Conservation (phyloP, 2,329 filamentous ascomycete species). For the Neurospora sp. region DNA sequence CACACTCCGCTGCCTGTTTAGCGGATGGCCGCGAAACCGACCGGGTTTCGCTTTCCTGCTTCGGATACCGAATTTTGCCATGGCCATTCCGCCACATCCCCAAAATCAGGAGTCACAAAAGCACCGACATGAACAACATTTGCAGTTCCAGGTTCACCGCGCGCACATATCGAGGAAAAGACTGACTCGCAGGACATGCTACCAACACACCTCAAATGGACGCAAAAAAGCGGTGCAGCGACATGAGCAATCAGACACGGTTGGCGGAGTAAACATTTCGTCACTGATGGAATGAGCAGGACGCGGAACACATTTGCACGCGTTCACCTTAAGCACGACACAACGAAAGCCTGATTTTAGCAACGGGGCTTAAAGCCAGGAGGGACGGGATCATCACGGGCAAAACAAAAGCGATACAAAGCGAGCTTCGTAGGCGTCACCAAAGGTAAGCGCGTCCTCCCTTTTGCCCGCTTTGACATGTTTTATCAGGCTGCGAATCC, state of each 20-base stretch:
- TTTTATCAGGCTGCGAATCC: slow-evolving; percentile 9
- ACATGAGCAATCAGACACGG: neutral
- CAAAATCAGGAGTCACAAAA: neutral
- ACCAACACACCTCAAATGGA: neutral
- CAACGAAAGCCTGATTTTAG: neutral
- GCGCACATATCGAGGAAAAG: neutral
- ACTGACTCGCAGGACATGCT: neutral
- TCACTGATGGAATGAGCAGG: neutral
- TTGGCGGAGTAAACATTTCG: neutral
- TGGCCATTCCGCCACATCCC: neutral
- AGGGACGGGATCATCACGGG: neutral
- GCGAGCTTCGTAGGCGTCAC: neutral
- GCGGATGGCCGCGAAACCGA: neutral
- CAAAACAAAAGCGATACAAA: neutral
- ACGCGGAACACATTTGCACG: neutral
- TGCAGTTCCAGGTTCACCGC: neutral
- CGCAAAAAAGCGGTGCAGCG: neutral
- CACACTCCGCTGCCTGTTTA: neutral
- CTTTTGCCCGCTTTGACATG: neutral
- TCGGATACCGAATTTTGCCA: neutral
- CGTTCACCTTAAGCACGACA: neutral
- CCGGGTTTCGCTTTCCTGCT: neutral
- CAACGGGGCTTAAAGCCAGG: neutral
- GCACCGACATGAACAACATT: neutral
- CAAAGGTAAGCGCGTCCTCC: neutral